Evolutionary conservation across 192 early-diverging fungal genomes (phyloP).

Genomic region (Backusella morwellensis): DNA sequence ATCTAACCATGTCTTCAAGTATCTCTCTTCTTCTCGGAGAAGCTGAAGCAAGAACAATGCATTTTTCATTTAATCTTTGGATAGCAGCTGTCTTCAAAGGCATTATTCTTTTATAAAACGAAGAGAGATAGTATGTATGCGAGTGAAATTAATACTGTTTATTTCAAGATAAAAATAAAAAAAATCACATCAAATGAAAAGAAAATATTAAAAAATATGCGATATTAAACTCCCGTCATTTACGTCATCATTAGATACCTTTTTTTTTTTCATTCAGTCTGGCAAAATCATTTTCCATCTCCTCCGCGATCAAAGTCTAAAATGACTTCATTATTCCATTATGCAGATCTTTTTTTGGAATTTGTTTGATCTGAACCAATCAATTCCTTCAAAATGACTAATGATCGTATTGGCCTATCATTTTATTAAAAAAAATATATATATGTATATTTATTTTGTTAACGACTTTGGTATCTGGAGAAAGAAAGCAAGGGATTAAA

Average conservation of each 20-base stretch:
- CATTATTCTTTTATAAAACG: background rate
- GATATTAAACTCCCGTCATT: background rate
- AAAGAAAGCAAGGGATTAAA: background rate
- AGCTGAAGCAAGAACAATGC: conserved; percentile 27
- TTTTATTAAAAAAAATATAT: background rate
- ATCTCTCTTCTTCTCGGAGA: conserved; percentile 83
- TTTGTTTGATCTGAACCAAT: background rate
- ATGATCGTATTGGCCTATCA: background rate
- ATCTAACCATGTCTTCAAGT: conserved; percentile 43
- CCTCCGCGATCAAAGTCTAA: background rate
- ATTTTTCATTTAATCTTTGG: conserved; percentile 1
- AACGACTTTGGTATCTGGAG: background rate
- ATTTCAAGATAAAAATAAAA: background rate
- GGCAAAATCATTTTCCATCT: background rate
- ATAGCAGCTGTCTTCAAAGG: background rate
- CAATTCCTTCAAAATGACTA: background rate
- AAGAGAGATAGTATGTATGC: background rate
- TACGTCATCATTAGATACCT: background rate
- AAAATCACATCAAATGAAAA: background rate
- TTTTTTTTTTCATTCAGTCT: no score
- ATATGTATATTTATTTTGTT: background rate
- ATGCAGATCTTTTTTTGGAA: background rate
- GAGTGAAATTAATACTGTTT: background rate
- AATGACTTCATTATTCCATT: background rate
- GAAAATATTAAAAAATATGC: background rate